Conservation (phyloP, 1,284 basidiomycete species). For the Microbotryomycetes sp. region DNA sequence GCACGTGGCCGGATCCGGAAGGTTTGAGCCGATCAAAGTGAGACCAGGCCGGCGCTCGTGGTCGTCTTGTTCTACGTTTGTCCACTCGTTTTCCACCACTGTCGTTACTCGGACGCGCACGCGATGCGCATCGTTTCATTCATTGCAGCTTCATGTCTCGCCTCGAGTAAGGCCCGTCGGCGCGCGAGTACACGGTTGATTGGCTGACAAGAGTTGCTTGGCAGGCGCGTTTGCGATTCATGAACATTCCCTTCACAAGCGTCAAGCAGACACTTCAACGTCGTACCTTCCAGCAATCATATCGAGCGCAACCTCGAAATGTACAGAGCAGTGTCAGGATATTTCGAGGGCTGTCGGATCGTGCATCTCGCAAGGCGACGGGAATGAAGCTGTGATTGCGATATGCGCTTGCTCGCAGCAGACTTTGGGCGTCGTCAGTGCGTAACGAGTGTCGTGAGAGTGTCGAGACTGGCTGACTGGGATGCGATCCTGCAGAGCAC, state of each 20-base stretch:
- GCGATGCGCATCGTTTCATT: not conserved
- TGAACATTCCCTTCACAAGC: too few species aligned
- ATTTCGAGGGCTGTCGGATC: not conserved
- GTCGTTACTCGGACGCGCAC: too few species aligned
- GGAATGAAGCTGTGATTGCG: not conserved
- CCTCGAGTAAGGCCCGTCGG: too few species aligned
- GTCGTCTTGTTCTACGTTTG: too few species aligned
- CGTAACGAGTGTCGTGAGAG: not conserved
- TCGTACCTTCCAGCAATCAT: not conserved
- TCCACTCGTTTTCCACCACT: too few species aligned
- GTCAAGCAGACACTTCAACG: not conserved
- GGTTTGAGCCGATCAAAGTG: too few species aligned
- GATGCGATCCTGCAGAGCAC: not conserved
- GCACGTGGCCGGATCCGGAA: too few species aligned
- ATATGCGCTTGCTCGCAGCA: not conserved
- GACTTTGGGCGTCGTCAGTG: not conserved
- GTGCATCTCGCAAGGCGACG: not conserved
- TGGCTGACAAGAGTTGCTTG: too few species aligned
- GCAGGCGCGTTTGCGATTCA: too few species aligned
- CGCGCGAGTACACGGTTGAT: too few species aligned
- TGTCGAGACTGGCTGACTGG: not conserved
- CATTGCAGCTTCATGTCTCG: too few species aligned
- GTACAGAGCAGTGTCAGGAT: not conserved
- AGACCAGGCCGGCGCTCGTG: too few species aligned
- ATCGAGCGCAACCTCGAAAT: not conserved